phyloP scores from a whole-genome alignment of 768 basidiomycete species.

The Lactarius sanguifluus region DNA sequence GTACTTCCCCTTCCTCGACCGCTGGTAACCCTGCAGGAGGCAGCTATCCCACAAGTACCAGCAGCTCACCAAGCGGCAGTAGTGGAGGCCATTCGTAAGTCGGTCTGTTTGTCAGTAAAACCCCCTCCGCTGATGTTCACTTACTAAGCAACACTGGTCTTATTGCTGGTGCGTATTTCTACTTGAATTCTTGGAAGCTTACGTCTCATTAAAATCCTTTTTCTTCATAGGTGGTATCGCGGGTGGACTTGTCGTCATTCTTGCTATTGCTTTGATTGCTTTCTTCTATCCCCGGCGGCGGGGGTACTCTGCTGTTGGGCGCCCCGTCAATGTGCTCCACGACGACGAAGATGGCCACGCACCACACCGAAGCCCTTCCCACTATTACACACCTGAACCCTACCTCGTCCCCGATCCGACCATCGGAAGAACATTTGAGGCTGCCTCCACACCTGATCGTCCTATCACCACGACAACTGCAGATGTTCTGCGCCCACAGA shows the following conservation, averaged over 20 bases:
- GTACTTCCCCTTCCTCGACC: slow-evolving; percentile 71
- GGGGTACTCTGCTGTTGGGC: slow-evolving; percentile 39
- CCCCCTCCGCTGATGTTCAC: neutral
- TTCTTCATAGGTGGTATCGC: slow-evolving; percentile 56
- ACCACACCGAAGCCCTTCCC: slow-evolving; percentile 53
- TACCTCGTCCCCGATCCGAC: slow-evolving; percentile 69
- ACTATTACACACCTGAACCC: slow-evolving; percentile 75
- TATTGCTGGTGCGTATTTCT: slow-evolving; percentile 22
- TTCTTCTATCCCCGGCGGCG: slow-evolving; percentile 54
- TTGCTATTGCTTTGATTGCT: slow-evolving; percentile 43
- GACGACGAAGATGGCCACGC: slow-evolving; percentile 51
- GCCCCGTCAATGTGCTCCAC: slow-evolving; percentile 66
- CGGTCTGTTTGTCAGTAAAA: neutral
- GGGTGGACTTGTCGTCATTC: slow-evolving; percentile 51
- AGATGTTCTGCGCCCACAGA: slow-evolving; percentile 25
- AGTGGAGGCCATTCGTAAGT: slow-evolving; percentile 30
- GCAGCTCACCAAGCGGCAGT: slow-evolving; percentile 34
- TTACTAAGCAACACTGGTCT: slow-evolving; percentile 15
- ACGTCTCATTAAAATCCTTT: neutral
- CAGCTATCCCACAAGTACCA: slow-evolving; percentile 58
- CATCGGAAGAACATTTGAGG: slow-evolving; percentile 41
- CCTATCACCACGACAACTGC: slow-evolving; percentile 21
- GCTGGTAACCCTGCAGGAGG: slow-evolving; percentile 76
- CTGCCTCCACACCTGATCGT: slow-evolving; percentile 32
- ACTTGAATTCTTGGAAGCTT: neutral